These are phyloP conservation scores for Eucalyptus curtisii DNA, from an alignment of 345 rosid genomes.

Conservation along the genomic window DNA sequence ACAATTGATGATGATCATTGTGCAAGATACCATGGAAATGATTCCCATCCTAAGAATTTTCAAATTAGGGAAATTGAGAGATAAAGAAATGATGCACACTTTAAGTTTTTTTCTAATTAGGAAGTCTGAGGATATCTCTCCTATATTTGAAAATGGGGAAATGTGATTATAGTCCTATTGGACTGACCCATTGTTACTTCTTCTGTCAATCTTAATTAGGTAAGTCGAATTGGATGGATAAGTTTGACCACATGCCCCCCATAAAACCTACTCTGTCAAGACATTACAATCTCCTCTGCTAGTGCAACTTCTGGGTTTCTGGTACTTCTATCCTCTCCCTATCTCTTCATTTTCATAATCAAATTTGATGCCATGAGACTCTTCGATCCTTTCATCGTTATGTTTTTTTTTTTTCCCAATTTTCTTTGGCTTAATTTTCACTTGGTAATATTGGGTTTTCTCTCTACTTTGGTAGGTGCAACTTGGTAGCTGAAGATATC, in stretches of 20 bases:
- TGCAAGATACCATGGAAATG: neutral
- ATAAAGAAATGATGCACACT: neutral
- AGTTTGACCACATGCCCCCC: neutral
- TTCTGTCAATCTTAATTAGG: neutral
- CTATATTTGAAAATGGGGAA: neutral
- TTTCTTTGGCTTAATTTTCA: neutral
- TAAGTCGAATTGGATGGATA: neutral
- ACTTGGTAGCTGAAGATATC: neutral
- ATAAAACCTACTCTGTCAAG: neutral
- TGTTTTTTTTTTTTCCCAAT: neutral
- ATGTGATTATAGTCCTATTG: neutral
- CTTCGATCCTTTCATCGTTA: neutral
- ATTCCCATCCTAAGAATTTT: neutral
- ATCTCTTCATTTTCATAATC: neutral
- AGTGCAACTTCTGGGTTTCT: neutral
- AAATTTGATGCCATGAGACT: neutral
- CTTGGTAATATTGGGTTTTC: neutral
- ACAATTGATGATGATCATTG: neutral
- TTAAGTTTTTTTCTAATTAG: neutral
- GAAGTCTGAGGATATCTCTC: neutral
- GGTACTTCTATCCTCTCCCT: neutral
- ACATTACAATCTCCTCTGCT: neutral
- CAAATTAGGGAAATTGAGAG: neutral
- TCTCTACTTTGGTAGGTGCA: neutral
- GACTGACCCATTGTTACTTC: neutral